Percentiles rank a stretch among this genome's conserved stretches.
Evolutionary conservation across 1,284 basidiomycete species (phyloP).

Genomic region (Apiotrichum montevideense): DNA sequence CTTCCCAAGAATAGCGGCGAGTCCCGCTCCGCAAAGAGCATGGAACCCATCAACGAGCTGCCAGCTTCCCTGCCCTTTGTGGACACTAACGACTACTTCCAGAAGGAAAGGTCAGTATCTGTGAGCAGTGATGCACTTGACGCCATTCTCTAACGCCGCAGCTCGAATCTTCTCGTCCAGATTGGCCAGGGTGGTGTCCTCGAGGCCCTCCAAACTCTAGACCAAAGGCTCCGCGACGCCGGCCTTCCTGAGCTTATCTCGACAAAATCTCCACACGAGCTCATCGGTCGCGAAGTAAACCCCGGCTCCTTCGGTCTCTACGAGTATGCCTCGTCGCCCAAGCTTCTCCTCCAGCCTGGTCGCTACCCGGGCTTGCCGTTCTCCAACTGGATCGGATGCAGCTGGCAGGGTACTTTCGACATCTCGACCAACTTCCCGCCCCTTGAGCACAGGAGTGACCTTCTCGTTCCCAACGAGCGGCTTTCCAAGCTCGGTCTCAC

Average conservation of each 20-base stretch:
- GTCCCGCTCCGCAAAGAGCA: neutral
- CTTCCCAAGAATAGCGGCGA: neutral
- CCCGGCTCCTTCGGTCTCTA: conserved; percentile 15
- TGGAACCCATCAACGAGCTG: neutral
- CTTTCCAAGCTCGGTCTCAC: conserved; percentile 13
- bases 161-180: conserved; percentile 7
- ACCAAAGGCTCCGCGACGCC: conserved; percentile 2
- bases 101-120: conserved; percentile 6
- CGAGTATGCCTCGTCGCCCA: conserved; percentile 12
- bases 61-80: conserved; percentile 10
- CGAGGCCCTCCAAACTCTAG: conserved; percentile 8
- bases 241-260: conserved; percentile 12
- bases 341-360: conserved; percentile 13
- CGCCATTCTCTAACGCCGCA: neutral
- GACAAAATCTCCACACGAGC: conserved; percentile 8
- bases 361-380: conserved; percentile 14
- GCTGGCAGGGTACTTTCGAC: conserved; percentile 9
- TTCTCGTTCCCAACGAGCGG: conserved; percentile 6
- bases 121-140: neutral
- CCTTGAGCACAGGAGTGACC: neutral
- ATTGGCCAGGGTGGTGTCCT: conserved; percentile 12
- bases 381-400: conserved; percentile 15
- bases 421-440: conserved; percentile 15
- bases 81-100: conserved; percentile 7
- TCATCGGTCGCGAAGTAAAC: conserved; percentile 14